phyloP scores from a whole-genome alignment of 257 asterid species.

The Solanum sejunctum region DNA sequence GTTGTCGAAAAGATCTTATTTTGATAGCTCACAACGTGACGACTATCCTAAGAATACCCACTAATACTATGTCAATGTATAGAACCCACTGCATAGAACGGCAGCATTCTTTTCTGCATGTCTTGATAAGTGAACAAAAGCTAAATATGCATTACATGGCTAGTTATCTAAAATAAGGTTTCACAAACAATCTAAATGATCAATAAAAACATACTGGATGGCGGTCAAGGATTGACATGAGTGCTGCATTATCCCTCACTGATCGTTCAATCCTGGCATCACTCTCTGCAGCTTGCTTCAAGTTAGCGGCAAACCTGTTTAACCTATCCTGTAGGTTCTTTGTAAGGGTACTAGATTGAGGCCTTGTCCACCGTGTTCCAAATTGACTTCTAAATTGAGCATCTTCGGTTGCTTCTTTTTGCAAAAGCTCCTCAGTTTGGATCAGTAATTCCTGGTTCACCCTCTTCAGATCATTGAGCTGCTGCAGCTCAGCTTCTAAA shows the following conservation, averaged over 20 bases:
- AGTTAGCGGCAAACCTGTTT: slow-evolving; percentile 78
- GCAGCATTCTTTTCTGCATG: background rate
- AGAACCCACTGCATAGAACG: background rate
- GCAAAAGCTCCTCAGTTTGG: slow-evolving; percentile 86
- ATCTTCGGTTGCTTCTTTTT: slow-evolving; percentile 86
- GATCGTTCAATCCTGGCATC: slow-evolving; percentile 96
- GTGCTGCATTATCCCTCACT: slow-evolving; percentile 73
- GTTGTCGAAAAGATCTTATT: background rate
- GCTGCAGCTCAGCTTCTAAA: slow-evolving; percentile 84
- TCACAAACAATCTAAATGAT: background rate
- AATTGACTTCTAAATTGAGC: slow-evolving; percentile 86
- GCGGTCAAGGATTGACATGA: slow-evolving; percentile 77
- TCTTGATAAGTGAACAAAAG: background rate
- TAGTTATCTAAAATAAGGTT: background rate
- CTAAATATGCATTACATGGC: background rate
- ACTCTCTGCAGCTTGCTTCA: slow-evolving; percentile 95
- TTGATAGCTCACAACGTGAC: background rate
- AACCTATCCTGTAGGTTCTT: slow-evolving; percentile 80
- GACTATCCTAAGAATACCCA: background rate
- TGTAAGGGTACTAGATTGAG: slow-evolving; percentile 89
- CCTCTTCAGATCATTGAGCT: slow-evolving; percentile 83
- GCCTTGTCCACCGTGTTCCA: slow-evolving; percentile 93
- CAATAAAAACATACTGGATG: slow-evolving; percentile 59
- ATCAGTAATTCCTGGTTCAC: slow-evolving; percentile 85
- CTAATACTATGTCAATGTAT: background rate